Conservation (phyloP, 371 early-diverging fungal species). For the Mucor piriformis region DNA sequence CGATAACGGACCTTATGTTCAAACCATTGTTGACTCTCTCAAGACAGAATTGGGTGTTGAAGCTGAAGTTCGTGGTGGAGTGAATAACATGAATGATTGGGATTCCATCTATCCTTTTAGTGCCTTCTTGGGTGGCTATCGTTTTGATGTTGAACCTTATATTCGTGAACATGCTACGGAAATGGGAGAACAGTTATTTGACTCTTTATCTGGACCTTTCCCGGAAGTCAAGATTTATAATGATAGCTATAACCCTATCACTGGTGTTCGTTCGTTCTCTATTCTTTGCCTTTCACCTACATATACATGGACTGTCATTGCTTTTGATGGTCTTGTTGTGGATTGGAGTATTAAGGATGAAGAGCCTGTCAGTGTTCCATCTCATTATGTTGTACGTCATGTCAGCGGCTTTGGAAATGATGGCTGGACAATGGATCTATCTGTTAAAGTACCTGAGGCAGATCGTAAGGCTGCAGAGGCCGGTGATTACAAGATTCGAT, state of each 20-base stretch:
- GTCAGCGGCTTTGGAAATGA: conserved; percentile 67
- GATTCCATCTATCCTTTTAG: conserved; percentile 71
- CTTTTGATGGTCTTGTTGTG: conserved; percentile 64
- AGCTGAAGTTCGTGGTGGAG: conserved; percentile 37
- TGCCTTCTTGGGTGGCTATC: conserved; percentile 67
- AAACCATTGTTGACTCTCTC: conserved; percentile 45
- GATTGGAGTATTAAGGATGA: conserved; percentile 66
- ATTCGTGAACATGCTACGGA: conserved; percentile 31
- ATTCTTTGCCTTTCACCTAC: conserved; percentile 58
- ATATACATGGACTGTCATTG: conserved; percentile 69
- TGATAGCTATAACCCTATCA: conserved; percentile 51
- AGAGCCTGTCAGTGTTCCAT: conserved; percentile 34
- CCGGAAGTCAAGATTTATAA: conserved; percentile 50
- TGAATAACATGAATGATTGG: conserved; percentile 58
- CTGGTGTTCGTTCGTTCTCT: conserved; percentile 57
- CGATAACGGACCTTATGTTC: conserved; percentile 64
- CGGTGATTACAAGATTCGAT: conserved; percentile 46
- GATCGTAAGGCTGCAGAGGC: conserved; percentile 44
- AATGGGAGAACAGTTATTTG: conserved; percentile 9
- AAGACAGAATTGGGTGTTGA: conserved; percentile 43
- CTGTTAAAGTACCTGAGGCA: conserved; percentile 48
- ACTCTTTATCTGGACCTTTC: conserved; percentile 40
- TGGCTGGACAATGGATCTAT: conserved; percentile 56
- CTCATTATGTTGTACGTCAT: conserved; percentile 66
- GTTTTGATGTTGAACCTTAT: conserved; percentile 59